Base-by-base conservation (phyloP, 2,329 filamentous ascomycete genomes). In the Aspergillus glaucus region DNA sequence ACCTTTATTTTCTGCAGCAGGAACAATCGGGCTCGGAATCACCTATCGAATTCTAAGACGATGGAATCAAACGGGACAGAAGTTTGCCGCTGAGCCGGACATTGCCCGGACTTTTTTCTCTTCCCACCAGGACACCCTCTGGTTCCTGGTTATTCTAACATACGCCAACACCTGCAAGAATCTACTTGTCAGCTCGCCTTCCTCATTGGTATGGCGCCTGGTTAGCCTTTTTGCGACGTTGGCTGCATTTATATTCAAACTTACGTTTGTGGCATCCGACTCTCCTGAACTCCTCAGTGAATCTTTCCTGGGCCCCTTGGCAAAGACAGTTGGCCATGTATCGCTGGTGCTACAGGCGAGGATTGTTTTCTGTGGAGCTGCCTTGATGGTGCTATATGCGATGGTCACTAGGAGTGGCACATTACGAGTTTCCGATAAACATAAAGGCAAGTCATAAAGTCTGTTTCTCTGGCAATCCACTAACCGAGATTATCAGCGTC, bases 41-140 rank as follows among this genome's bases (percentile, higher is more conserved):
- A 70, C 81, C 6, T 79, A 88, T 46, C 80, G 91, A 32, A 59
- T 95, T 2, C 73, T 83, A 34, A 76, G 88, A 40, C 80, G 86
- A 48, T 98, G 92, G 92, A 97, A 97, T 62, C 93, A 97, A 67
- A 97, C 93, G 0, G 93, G 93, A 4, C 92, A 97, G 64, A 98
- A 98, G 67, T 91, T 89, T 59, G 86, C 93, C 1, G 91, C 91
- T n/a, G 86, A 85, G 36, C 82, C 89, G 22, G 93, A 97, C 61
- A 87, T 97, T 42, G 87, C 87, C 53, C 88, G 86, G 50, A 74
- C 69, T 4, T 86, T 88, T 61, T 74, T 95, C 47, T 72, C 78
- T 14, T 72, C 78, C 0, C 79, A 88, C 49, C 82, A 83, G 2
- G 66, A 75, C 24, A 62, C 87, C 0, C 79, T 98, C 3, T 98